These are phyloP conservation scores for Thermothielavioides terrestris DNA, from an alignment of 495 filamentous ascomycete species.

Conservation along the genomic window DNA sequence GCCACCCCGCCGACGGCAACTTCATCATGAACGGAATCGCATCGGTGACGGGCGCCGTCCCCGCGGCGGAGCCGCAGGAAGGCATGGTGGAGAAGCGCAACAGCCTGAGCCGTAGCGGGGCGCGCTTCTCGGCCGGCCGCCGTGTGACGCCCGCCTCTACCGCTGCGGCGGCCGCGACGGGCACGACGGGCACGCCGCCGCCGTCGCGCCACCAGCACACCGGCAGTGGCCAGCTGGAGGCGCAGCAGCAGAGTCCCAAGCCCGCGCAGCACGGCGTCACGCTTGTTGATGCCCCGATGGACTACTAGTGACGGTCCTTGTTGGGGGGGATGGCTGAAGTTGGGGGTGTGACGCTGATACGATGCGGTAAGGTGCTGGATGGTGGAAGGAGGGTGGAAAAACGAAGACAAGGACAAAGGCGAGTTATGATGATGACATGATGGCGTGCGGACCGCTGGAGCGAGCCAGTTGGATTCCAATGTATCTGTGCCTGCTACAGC, in stretches of 20 bases:
- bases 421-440: constrained; percentile 3
- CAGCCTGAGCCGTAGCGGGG: constrained; percentile 40
- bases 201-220: not conserved
- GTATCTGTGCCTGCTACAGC: constrained; percentile 10
- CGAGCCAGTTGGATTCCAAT: not conserved
- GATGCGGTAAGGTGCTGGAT: not conserved
- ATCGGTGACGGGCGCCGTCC: constrained; percentile 20
- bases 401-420: not conserved
- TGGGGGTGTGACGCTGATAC: not conserved
- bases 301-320: constrained; percentile 23
- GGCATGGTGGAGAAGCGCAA: constrained; percentile 39
- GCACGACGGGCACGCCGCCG: constrained; percentile 5
- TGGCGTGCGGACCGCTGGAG: not conserved
- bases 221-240: not conserved
- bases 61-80: constrained; percentile 30
- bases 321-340: not conserved
- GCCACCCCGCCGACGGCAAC: constrained; percentile 37
- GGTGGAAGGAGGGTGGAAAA: not conserved
- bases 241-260: not conserved
- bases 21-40: constrained; percentile 27
- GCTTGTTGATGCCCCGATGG: constrained; percentile 29
- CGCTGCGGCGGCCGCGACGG: constrained; percentile 8
- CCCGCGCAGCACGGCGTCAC: constrained; percentile 18
- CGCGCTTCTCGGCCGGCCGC: constrained; percentile 35
- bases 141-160: constrained; percentile 28